Evolutionary conservation across 129 eudicot species (phyloP).

Genomic region (Smallanthus sonchifolius): DNA sequence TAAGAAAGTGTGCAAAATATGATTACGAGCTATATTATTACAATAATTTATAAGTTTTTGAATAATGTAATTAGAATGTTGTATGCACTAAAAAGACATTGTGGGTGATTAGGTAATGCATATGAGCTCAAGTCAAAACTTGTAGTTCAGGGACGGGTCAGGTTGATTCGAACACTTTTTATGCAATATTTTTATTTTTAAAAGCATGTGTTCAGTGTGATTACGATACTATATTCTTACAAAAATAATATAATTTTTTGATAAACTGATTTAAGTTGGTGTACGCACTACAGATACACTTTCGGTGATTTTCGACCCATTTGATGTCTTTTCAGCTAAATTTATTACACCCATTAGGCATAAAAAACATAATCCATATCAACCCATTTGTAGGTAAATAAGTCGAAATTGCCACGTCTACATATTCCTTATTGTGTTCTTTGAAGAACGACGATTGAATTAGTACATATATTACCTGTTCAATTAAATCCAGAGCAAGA

Average conservation of each 20-base stretch:
- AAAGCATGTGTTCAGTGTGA: too few species aligned
- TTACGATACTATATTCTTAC: too few species aligned
- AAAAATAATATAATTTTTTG: too few species aligned
- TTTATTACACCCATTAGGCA: background rate
- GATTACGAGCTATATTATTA: background rate
- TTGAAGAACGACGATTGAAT: background rate
- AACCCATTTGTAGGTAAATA: background rate
- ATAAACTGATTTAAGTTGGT: background rate
- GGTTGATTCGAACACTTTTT: too few species aligned
- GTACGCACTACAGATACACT: background rate
- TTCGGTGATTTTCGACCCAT: background rate
- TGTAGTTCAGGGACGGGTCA: too few species aligned
- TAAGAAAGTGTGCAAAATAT: background rate
- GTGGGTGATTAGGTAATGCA: background rate
- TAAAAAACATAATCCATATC: background rate
- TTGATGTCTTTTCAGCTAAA: background rate
- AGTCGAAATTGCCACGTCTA: background rate
- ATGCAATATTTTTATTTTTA: too few species aligned
- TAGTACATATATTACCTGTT: conserved; percentile 55
- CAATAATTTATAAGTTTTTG: background rate
- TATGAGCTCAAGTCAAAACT: too few species aligned
- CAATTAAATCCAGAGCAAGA: conserved; percentile 86
- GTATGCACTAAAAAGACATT: background rate
- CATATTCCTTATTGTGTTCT: background rate
- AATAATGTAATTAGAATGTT: background rate